Base-by-base conservation (phyloP, 495 filamentous ascomycete genomes). In the Talaromyces borbonicus region DNA sequence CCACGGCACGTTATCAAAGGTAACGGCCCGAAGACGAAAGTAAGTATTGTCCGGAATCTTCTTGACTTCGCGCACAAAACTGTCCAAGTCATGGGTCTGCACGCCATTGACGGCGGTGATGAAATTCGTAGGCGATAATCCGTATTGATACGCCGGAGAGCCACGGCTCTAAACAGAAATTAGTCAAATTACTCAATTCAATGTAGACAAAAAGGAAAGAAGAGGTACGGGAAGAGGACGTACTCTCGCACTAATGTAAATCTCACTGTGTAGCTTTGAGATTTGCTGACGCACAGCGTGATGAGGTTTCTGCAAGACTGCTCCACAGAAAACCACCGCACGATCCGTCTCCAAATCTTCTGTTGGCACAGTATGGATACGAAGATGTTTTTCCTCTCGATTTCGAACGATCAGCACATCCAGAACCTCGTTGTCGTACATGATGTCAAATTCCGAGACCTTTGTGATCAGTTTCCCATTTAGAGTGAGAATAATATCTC, bases 221-320 rank as follows among this genome's bases (percentile, higher is more conserved):
- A n/a, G 43, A 27, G 5, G 32, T 30, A 38, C n/a, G 15, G 18
- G n/a, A 19, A 20, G 24, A 43, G 32, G 36, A 61, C 66, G 61
- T 36, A 85, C 84, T 50, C 88, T 67, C 1, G 85, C 87, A 54
- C 84, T 89, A 20, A 99, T 87, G 60, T 99, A 99, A n/a, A 97
- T 81, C 63, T 95, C 90, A 50, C 84, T 89, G 56, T 95, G 89
- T n/a, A 99, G 73, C 58, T 92, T 90, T 56, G 80, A 84, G 58
- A 99, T 97, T 59, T 99, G 92, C 63, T 99, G 92, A 12, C 92
- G 75, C 2, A 99, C 92, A 30, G 93, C 93, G 57, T 95, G 89
- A 64, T 99, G 92, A 1, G 92, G 92, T 22, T 83, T 79, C 56
- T 99, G 92, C 20, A 99, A 66, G 20, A 95, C 80, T 38, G 92